Base-by-base conservation (phyloP, 106 monocot genomes). In the Hemerocallis citrina region DNA sequence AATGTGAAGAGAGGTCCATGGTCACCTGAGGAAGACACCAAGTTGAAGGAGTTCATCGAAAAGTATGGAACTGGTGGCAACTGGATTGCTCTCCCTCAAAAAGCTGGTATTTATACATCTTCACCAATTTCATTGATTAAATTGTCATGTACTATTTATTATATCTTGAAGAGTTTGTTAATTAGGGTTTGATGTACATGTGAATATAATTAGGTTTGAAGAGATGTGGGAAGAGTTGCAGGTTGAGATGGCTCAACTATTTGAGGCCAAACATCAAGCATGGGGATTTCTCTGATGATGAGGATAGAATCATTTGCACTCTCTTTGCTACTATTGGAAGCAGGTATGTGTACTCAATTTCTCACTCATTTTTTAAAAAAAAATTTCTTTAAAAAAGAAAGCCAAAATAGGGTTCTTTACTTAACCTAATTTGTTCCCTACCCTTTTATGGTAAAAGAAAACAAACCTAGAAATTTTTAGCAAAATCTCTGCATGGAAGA, bases 221-320 rank as follows among this genome's bases (percentile, higher is more conserved):
- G 68, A 93, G 92, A 56, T 93, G 92, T 67, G 92, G 92, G 52
- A 93, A 93, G 69, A 93, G 92, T 43, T 93, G 92, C 75, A 88
- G 92, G 66, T 68, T 93, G 19, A 75, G 92, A 66, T 93, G 92
- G 85, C 72, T 81, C 24, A 86, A 86, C 71, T 81, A 86, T 34
- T 60, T 86, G 23, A 74, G 85, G 77, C 89, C 89, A 1, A 89
- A 89, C 61, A 69, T 89, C 46, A 89, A 81, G 75, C 89, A 89
- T 62, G 89, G 89, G 1, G 75, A 81, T 45, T 89, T 85, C 72
- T 73, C 89, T 55, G 75, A 72, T 33, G 75, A 78, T 32, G 89
- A 89, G 50, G 89, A 89, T 38, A 81, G 58, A 34, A 81, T 81
- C 37, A 89, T 89, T 41, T 89, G 85, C 72, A 68, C 29, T 30